A percentile compares a stretch with the other conserved stretches of the same genome.
phyloP scores from a whole-genome alignment of 352 stramenopile genomes.

The Thalassiosira exigua region DNA sequence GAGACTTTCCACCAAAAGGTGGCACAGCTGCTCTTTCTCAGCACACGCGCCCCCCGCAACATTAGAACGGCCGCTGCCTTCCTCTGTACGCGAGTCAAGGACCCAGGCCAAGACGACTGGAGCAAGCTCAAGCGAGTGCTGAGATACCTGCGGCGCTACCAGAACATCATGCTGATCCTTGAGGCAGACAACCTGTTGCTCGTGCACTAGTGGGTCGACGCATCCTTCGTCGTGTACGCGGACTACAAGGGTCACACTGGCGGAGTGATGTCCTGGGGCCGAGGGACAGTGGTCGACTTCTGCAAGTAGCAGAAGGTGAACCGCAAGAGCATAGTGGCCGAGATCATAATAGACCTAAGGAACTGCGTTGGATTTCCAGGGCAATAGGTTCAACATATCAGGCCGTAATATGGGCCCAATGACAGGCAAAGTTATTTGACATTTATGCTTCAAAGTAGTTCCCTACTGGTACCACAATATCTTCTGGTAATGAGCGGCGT shows the following conservation, averaged over 20 bases:
- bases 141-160: constrained; percentile 34
- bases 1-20: constrained; percentile 20
- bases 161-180: constrained; percentile 22
- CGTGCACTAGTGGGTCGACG: constrained; percentile 14
- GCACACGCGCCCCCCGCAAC: constrained; percentile 29
- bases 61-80: constrained; percentile 42
- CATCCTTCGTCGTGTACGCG: constrained; percentile 9
- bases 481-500: no score
- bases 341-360: no score
- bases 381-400: no score
- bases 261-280: not conserved
- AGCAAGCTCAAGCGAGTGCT: constrained; percentile 46
- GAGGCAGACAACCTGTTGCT: not conserved
- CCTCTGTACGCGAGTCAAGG: constrained; percentile 47
- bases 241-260: constrained; percentile 5
- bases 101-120: constrained; percentile 41
- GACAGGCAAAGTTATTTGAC: no score
- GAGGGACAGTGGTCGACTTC: not conserved
- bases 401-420: no score
- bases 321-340: not conserved
- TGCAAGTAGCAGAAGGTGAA: constrained; percentile 2
- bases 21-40: constrained; percentile 45
- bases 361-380: no score
- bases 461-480: no score
- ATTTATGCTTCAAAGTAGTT: no score